Conservation (phyloP, 805 yeast species). For the Wickerhamomyces rabaulensis region DNA sequence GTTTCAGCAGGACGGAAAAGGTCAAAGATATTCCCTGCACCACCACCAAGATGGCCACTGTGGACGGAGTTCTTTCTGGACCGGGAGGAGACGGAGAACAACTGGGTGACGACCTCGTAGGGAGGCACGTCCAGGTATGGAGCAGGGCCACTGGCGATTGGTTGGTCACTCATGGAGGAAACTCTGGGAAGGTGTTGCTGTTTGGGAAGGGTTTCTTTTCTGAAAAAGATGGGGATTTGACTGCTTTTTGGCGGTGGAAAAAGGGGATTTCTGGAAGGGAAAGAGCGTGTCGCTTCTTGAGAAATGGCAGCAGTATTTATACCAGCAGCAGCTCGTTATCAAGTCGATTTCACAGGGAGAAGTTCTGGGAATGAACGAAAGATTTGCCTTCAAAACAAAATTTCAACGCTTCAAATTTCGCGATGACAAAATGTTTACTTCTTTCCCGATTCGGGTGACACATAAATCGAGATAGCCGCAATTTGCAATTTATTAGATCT, state of each 20-base stretch:
- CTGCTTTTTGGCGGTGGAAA: neutral
- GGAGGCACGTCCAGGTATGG: constrained; percentile 22
- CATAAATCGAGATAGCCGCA: neutral
- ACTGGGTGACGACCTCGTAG: constrained; percentile 17
- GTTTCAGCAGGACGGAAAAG: constrained; percentile 17
- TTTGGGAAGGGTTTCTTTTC: neutral
- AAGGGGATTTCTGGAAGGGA: neutral
- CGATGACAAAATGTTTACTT: constrained; percentile 2
- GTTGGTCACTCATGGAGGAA: constrained; percentile 1
- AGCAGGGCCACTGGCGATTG: constrained; percentile 15
- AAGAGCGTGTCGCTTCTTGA: too few species aligned
- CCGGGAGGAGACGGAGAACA: constrained; percentile 15
- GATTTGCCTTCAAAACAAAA: neutral
- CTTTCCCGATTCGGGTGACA: constrained; percentile 3
- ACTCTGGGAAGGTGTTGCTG: neutral
- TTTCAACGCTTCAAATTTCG: neutral
- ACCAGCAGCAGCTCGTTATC: too few species aligned
- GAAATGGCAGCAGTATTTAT: neutral
- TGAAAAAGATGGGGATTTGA: neutral
- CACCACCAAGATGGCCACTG: constrained; percentile 9
- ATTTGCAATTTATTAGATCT: too few species aligned
- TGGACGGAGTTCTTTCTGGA: constrained; percentile 18
- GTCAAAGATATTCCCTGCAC: constrained; percentile 22
- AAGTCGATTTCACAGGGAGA: too few species aligned
- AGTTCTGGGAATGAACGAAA: neutral